Evolutionary conservation across 2,329 filamentous ascomycete species (phyloP).

Genomic region (Clonostachys sp.): DNA sequence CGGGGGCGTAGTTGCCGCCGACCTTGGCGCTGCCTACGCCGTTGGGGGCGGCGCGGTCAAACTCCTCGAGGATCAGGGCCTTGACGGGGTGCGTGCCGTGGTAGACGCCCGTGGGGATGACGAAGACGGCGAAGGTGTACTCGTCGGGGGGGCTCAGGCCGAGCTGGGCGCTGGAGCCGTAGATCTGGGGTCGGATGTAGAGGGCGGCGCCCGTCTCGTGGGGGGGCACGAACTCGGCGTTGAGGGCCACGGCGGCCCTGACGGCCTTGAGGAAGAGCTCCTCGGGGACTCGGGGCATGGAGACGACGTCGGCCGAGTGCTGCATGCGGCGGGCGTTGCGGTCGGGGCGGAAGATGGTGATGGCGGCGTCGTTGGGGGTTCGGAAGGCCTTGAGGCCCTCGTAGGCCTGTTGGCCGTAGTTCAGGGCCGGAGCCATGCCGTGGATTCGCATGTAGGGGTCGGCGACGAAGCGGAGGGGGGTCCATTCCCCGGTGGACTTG

Average conservation of each 20-base stretch:
- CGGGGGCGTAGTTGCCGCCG: constrained; percentile 93
- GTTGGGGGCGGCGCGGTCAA: constrained; percentile 88
- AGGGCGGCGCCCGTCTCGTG: constrained; percentile 84
- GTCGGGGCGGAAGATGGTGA: constrained; percentile 84
- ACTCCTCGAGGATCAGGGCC: constrained; percentile 84
- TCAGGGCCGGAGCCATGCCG: constrained; percentile 90
- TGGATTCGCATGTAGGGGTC: constrained; percentile 86
- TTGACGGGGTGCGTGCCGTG: constrained; percentile 87
- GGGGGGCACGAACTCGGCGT: constrained; percentile 87
- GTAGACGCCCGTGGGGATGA: constrained; percentile 89
- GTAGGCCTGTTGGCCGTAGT: constrained; percentile 97
- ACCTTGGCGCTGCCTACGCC: constrained; percentile 91
- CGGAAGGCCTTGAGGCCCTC: constrained; percentile 98
- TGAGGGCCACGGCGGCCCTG: constrained; percentile 77
- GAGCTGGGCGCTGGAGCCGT: constrained; percentile 82
- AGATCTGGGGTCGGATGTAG: constrained; percentile 87
- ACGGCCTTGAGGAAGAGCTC: constrained; percentile 73
- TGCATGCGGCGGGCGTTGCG: constrained; percentile 83
- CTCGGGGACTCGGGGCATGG: constrained; percentile 75
- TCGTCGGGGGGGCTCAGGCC: constrained; percentile 84
- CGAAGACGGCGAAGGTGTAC: constrained; percentile 87
- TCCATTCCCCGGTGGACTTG: constrained; percentile 70
- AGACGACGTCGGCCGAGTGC: constrained; percentile 78
- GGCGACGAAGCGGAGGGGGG: constrained; percentile 69
- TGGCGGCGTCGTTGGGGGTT: constrained; percentile 59